Evolutionary conservation across 805 yeast genomes (phyloP).

Genomic region (Diddensiella santjacobensis): DNA sequence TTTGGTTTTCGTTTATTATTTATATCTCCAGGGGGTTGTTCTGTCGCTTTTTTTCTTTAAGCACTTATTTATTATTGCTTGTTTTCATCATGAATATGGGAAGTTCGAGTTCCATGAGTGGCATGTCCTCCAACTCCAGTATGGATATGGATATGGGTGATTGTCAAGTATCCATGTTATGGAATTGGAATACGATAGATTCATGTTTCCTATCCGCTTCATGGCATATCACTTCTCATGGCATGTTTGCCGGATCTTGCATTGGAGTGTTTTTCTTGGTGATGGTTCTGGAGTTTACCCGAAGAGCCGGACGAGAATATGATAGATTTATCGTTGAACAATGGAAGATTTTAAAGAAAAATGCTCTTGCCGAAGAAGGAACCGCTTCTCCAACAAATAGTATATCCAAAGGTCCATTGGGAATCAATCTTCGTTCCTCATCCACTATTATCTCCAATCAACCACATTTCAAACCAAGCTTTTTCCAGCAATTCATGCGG

Average conservation of each 20-base stretch:
- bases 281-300: conserved; percentile 53
- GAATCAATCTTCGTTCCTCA: background rate
- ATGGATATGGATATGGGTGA: conserved; percentile 16
- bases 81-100: conserved; percentile 17
- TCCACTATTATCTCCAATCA: background rate
- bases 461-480: conserved; percentile 35
- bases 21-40: background rate
- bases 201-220: conserved; percentile 58
- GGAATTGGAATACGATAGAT: conserved; percentile 72
- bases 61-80: background rate
- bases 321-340: conserved; percentile 29
- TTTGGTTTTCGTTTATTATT: too few relatives aligned
- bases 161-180: conserved; percentile 49
- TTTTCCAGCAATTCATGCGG: conserved; percentile 51
- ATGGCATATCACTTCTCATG: conserved; percentile 59
- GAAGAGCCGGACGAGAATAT: conserved; percentile 49
- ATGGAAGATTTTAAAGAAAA: conserved; percentile 14
- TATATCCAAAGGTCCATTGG: background rate
- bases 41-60: background rate
- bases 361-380: conserved; percentile 19
- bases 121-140: background rate
- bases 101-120: background rate
- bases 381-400: background rate
- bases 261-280: conserved; percentile 62
- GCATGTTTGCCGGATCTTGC: conserved; percentile 71